Conservation (phyloP, 1,284 basidiomycete species). For the Cryptococcus deneoformans region DNA sequence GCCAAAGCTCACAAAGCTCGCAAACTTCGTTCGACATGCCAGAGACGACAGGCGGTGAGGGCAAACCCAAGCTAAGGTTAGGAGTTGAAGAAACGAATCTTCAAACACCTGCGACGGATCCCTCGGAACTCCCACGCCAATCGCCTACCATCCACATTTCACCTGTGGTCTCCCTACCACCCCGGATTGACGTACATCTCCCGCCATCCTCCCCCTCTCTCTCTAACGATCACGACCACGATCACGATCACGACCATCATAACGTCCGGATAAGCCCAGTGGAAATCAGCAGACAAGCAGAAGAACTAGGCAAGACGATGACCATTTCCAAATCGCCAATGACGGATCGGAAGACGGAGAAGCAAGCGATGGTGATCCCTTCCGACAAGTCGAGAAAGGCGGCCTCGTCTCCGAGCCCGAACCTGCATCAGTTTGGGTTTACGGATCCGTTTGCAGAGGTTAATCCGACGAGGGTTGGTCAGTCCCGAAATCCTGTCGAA, state of each 20-base stretch:
- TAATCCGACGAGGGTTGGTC: slow-evolving; percentile 18
- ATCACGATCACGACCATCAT: too few species aligned
- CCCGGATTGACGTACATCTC: too few species aligned
- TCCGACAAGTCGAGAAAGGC: not conserved
- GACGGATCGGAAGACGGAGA: not conserved
- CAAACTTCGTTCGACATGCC: not conserved
- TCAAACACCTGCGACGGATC: slow-evolving; percentile 19
- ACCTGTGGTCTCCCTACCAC: not conserved
- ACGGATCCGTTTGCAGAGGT: slow-evolving; percentile 10
- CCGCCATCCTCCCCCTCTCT: too few species aligned
- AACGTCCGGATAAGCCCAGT: too few species aligned
- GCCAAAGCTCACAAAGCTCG: slow-evolving; percentile 11
- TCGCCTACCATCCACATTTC: slow-evolving; percentile 30
- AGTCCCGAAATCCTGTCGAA: slow-evolving; percentile 1
- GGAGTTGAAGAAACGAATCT: slow-evolving; percentile 1
- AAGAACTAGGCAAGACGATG: not conserved
- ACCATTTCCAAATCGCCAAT: not conserved
- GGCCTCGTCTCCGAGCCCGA: not conserved
- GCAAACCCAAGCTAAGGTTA: not conserved
- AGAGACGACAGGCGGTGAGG: not conserved
- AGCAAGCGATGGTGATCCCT: slow-evolving; percentile 14
- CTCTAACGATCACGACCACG: too few species aligned
- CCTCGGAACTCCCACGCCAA: slow-evolving; percentile 16
- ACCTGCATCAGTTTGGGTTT: not conserved
- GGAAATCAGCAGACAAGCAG: slow-evolving; percentile 4